Evolutionary conservation across 805 yeast species (phyloP), one percentile per base, ranked within the genome.

Genomic region (Kuraishia hungarica): DNA sequence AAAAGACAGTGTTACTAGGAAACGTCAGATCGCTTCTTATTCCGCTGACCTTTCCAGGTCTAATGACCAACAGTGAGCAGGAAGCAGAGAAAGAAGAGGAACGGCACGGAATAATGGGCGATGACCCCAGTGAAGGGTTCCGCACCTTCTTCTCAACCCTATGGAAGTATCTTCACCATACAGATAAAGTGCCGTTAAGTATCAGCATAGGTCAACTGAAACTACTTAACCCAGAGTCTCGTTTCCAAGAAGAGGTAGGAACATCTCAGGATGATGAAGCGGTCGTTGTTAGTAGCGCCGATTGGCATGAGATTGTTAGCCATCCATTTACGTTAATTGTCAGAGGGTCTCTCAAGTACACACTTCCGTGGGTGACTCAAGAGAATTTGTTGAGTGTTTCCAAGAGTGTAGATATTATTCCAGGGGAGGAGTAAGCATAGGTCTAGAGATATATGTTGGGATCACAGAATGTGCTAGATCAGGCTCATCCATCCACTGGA

Each of bases 281-380:
- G 8, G 15, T 35, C 11, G 43, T 10, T 13, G 3, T 15, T 35
- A 15, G n/a, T 15, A 17, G 43, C 5, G 7, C n/a, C 8, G 49
- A 39, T 3, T 68, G 72, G 72, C 48, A 61, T 2, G 56, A 52
- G 19, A 65, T 71, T 10, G 57, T 69, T 15, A 66, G 62, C 49
- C 59, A 62, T 23, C 56, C 59, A 1, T 69, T 65, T 59, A 64
- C 62, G 29, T 54, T 70, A 43, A 60, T 67, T 5, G 54, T 70
- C 13, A 56, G 73, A 54, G 73, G 73, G 1, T 67, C 69, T 2
- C 62, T 71, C 26, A 62, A 61, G 17, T 71, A 70, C 53, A 60
- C 58, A 19, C 52, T 70, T 17, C 72, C 73, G 1, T 53, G 68
- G 48, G 57, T 60, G 19, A 56, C 65, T 28, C 56, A 55, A 13